phyloP scores from a whole-genome alignment of 2,329 filamentous ascomycete genomes.

The Colletotrichum melonis region DNA sequence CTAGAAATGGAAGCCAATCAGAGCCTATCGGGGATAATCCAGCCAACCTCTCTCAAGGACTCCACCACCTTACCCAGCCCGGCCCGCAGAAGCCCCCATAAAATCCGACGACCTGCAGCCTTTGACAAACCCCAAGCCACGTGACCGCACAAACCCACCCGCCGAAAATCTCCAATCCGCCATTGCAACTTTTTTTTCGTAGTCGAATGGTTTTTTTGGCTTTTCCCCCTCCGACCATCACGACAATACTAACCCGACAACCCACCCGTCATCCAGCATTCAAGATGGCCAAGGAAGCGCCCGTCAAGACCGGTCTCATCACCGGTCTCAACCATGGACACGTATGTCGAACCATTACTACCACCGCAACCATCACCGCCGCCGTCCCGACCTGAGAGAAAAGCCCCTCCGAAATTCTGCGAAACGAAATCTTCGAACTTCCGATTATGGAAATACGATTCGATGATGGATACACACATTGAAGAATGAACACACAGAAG shows the following conservation, averaged over 20 bases:
- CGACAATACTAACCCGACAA: constrained; percentile 41
- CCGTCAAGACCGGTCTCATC: constrained; percentile 68
- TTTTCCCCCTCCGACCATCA: constrained; percentile 41
- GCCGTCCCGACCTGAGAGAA: constrained; percentile 20
- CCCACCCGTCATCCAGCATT: constrained; percentile 43
- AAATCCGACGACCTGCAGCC: constrained; percentile 6
- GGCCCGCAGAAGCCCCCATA: neutral
- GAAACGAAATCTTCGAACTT: neutral
- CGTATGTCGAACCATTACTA: constrained; percentile 62
- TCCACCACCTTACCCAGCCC: neutral
- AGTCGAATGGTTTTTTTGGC: neutral
- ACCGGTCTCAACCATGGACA: constrained; percentile 73
- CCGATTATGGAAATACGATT: neutral
- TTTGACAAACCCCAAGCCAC: constrained; percentile 39
- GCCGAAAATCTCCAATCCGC: constrained; percentile 20
- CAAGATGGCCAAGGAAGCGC: constrained; percentile 70
- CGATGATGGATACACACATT: neutral
- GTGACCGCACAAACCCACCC: constrained; percentile 42
- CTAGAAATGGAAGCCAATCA: constrained; percentile 1
- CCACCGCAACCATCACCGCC: neutral
- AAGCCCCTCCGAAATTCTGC: neutral
- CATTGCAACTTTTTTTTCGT: constrained; percentile 17
- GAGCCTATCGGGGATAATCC: neutral
- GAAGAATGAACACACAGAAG: neutral
- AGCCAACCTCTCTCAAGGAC: neutral